Evolutionary conservation across 2,329 filamentous ascomycete genomes (phyloP), one percentile per base, ranked within the genome.

Genomic region (Zalaria obscura): DNA sequence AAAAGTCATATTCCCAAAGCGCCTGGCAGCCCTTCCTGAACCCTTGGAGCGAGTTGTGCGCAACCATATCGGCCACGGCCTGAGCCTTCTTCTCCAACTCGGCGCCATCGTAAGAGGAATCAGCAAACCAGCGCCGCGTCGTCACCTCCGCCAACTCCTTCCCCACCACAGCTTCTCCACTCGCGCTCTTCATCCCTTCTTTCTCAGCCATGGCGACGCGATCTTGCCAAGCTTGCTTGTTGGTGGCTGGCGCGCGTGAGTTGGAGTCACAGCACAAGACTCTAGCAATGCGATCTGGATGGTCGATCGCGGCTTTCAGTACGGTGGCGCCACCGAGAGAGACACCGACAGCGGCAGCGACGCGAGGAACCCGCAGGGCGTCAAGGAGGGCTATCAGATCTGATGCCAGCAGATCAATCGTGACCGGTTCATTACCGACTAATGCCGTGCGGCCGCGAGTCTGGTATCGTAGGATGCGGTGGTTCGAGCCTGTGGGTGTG

Each of bases 221-320:
- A 35, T 88, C 82, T 42, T 75, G 76, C 86, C 86, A 93, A 0
- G 83, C 82, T 38, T 76, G 72, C 3, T 78, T 80, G 64, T 93
- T 93, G 31, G 78, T 77, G 0, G 77, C 65, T 45, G 81, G 84
- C 0, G 80, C 78, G 4, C 75, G 70, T 5, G 75, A 72, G 58
- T 87, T 89, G 55, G 85, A 93, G 60, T 91, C 84, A 59, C 83
- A 88, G 3, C 79, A 72, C 25, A 89, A 66, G 56, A 87, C 83
- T 5, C 67, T 68, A 2, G 52, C 56, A 9, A 86, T 61, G 35
- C 75, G 69, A 1, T 63, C 47, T 0, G 83, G 79, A 51, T 83
- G 71, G 34, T 68, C 68, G 39, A 93, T 72, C 0, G 81, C 80
- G 40, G 82, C 78, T 55, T 81, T 79, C 39, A 91, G 71, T 1